Evolutionary conservation across 345 rosid genomes (phyloP).

Genomic region (Trapa bicornis): DNA sequence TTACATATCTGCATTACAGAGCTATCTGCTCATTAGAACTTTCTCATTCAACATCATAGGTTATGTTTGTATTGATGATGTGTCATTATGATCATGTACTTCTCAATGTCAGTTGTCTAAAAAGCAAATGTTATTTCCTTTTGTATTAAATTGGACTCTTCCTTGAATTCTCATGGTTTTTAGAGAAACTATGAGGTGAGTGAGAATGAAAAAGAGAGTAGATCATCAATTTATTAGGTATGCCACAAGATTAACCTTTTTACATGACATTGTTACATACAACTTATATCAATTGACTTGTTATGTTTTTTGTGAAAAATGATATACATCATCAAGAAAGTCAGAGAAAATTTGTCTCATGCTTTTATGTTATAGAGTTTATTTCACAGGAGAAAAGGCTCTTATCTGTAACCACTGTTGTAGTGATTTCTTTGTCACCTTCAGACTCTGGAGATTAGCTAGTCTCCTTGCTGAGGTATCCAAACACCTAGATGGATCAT

Average conservation of each 20-base stretch:
- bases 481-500: conserved; percentile 6
- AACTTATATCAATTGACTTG: background rate
- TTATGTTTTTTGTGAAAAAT: background rate
- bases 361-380: background rate
- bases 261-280: background rate
- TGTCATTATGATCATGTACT: background rate
- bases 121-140: background rate
- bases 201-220: background rate
- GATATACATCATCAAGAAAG: background rate
- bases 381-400: conserved; percentile 17
- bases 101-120: background rate
- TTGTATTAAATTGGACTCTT: background rate
- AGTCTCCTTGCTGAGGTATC: conserved; percentile 59
- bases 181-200: background rate
- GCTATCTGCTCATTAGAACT: no score
- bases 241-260: background rate
- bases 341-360: background rate
- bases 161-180: background rate
- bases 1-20: background rate
- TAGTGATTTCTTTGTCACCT: conserved; percentile 57
- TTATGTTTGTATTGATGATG: background rate
- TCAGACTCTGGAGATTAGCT: conserved; percentile 38
- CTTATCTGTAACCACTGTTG: conserved; percentile 47
- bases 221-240: background rate
- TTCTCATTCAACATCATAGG: background rate